Evolutionary conservation across 805 yeast genomes (phyloP), one percentile per base, ranked within the genome.

Genomic region (Candida rishiriensis): DNA sequence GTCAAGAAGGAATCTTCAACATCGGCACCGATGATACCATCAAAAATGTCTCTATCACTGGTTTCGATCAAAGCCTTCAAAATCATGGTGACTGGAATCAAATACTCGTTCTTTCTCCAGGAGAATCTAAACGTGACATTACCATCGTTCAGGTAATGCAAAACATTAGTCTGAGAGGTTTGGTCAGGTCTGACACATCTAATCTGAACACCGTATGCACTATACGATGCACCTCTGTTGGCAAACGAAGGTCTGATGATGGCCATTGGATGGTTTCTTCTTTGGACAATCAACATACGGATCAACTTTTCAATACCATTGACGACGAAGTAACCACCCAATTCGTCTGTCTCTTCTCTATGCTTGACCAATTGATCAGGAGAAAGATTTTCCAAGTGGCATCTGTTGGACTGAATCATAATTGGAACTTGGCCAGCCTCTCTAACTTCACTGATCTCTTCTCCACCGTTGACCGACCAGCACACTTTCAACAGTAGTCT

Each of bases 181-280:
- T 93, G 98, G 68, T 93, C 99, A 3, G 96, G 95, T 63, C 99
- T 81, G 2, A 89, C 97, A 49, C 85, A 80, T 70, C 99, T 81
- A 49, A 93, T 85, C 71, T 90, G 97, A 49, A 93, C 81, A 82
- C 99, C 99, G 55, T 68, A 93, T 48, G 82, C 81, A 34, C 96
- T 73, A 69, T 93, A 93, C 8, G 88, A 69, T 7, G 91, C 85
- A 59, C 99, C 99, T 76, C 99, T 84, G 70, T 89, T 89, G 40
- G 83, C 84, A 61, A 91, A 93, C 10, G 96, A 86, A 30, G 96
- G 95, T 71, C 99, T 88, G 47, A 89, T 84, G 57, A 93, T 81
- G 11, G 98, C 98, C 97, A 93, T 88, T 18, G 98, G 96, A 63
- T 90, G 97, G 65, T 93, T 93, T 68, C 99, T 79, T 66, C 98